Evolutionary conservation across 768 basidiomycete genomes (phyloP), one percentile per base, ranked within the genome.

Genomic region (Lentinula guzmanii): DNA sequence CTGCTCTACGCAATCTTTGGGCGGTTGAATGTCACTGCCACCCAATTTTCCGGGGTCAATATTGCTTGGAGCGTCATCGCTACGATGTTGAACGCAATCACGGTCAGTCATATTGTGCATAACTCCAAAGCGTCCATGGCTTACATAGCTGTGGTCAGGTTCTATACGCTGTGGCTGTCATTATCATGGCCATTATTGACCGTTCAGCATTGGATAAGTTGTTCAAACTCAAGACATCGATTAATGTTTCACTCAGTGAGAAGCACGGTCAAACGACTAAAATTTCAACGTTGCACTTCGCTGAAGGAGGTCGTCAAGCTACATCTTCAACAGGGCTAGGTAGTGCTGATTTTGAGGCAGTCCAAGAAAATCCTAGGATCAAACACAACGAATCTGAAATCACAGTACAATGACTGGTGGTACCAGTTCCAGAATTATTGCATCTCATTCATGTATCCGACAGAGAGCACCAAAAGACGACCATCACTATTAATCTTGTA

Each of bases 1-100:
- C 41, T 56, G 37, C 39, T 56, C 5, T 56, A 42, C 10, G 55
- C 55, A 15, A 56, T 56, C 41, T 56, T 56, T 16, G 55, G 55
- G 16, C 55, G 33, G 3, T 15, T 56, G 2, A 56, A 56, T n/a
- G 24, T 56, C 37, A 42, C 21, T 24, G 55, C 55, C 10, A 41
- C 41, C 16, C 55, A 56, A 56, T 56, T 56, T 39, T 56, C 55
- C 21, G 24, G 24, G 9, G 28, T 56, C 55, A 56, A 56, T 10
- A 45, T 56, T 41, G 55, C 55, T 16, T 56, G 41, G 37, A 37
- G 37, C 24, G 33, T 56, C 15, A 56, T 56, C 55, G 55, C 37
- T 10, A 56, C 55, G 10, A 56, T 56, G 41, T 56, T 56, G 9
- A 56, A 56, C 9, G 55, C n/a, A 28, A 45, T 56, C 55, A 33